These are phyloP conservation scores for Vigna reflexopilosa DNA, from an alignment of 306 rosid species.

Conservation along the genomic window DNA sequence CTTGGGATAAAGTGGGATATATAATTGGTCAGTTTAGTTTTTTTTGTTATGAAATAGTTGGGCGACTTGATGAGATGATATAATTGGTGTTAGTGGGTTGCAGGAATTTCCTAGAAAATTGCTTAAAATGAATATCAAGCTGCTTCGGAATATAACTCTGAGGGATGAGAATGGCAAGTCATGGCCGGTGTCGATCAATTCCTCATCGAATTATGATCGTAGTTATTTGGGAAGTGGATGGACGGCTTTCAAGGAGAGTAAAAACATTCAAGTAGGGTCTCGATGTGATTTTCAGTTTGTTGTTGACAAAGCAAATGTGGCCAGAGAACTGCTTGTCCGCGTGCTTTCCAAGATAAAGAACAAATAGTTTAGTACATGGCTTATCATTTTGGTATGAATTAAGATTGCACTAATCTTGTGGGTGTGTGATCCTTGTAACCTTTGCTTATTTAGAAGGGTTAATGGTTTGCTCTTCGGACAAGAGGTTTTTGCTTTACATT, in stretches of 20 bases:
- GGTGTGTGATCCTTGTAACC: neutral
- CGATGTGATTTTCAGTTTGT: constrained; percentile 16
- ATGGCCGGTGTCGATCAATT: neutral
- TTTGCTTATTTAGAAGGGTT: neutral
- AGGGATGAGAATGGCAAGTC: neutral
- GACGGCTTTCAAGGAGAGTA: neutral
- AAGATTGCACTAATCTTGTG: neutral
- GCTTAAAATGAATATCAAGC: neutral
- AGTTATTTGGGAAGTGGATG: neutral
- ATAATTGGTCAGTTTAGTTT: neutral
- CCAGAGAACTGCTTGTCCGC: constrained; percentile 14
- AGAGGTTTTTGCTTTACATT: neutral
- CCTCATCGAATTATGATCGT: neutral
- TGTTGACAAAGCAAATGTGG: neutral
- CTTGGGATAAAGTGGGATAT: neutral
- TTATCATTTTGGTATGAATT: too few relatives aligned
- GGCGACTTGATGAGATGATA: constrained; percentile 10
- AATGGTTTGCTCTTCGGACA: neutral
- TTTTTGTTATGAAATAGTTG: neutral
- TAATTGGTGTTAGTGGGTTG: constrained; percentile 15
- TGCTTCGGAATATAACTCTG: neutral
- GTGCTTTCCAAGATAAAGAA: neutral
- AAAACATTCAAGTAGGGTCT: constrained; percentile 4
- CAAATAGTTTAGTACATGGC: neutral
- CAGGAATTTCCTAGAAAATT: constrained; percentile 14